Evolutionary conservation across 805 yeast species (phyloP).

Genomic region (Myxozyma udenii): DNA sequence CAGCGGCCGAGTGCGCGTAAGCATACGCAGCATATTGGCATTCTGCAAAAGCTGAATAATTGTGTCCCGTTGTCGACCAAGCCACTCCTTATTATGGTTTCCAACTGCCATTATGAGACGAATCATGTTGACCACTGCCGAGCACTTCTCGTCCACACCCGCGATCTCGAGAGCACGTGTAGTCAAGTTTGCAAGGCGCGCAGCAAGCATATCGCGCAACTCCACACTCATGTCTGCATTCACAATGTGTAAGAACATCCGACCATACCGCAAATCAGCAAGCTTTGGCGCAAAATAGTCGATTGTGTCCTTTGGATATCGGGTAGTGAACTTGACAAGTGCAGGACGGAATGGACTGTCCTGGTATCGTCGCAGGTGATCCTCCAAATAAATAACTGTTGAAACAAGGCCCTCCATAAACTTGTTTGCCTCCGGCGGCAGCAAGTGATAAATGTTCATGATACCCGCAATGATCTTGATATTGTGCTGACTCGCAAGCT

Average conservation of each 20-base stretch:
- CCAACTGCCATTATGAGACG: conserved; percentile 60
- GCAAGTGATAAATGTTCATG: conserved; percentile 80
- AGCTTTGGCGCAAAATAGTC: conserved; percentile 67
- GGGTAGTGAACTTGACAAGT: conserved; percentile 75
- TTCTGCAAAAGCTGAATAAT: conserved; percentile 18
- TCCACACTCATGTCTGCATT: conserved; percentile 53
- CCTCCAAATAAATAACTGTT: conserved; percentile 74
- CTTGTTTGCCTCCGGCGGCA: conserved; percentile 89
- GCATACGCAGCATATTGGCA: conserved; percentile 43
- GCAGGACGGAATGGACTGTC: conserved; percentile 90
- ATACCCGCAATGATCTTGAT: conserved; percentile 87
- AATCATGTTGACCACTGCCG: conserved; percentile 61
- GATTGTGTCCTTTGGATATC: conserved; percentile 73
- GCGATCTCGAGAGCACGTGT: conserved; percentile 50
- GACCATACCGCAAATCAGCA: conserved; percentile 62
- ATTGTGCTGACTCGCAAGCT: conserved; percentile 72
- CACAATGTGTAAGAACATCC: conserved; percentile 64
- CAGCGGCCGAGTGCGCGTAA: conserved; percentile 46
- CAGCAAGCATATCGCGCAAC: conserved; percentile 55
- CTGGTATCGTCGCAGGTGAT: conserved; percentile 77
- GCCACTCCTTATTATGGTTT: conserved; percentile 54
- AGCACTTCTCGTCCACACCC: conserved; percentile 52
- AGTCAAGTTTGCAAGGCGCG: conserved; percentile 50
- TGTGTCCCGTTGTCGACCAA: conserved; percentile 48
- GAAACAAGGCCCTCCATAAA: conserved; percentile 83